Evolutionary conservation across 495 filamentous ascomycete genomes (phyloP).

Genomic region (Aspergillus indologenus): DNA sequence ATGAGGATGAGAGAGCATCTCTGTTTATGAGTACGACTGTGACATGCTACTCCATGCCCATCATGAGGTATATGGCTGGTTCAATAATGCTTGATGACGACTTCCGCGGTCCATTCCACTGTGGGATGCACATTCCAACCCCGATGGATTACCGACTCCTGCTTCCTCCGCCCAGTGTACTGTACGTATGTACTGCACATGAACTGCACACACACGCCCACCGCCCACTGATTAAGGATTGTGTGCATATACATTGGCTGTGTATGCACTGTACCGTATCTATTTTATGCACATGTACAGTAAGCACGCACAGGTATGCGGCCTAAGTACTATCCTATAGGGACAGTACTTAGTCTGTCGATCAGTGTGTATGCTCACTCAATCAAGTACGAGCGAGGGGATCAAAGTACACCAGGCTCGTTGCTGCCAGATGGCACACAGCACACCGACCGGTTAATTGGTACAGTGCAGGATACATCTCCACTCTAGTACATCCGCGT

Average conservation of each 20-base stretch:
- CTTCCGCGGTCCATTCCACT: constrained; percentile 9
- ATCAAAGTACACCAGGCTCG: background rate
- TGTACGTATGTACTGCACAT: background rate
- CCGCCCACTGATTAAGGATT: background rate
- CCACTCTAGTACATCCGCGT: background rate
- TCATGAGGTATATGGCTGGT: background rate
- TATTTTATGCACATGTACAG: background rate
- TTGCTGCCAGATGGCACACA: background rate
- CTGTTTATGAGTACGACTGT: too few relatives aligned
- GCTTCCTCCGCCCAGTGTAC: background rate
- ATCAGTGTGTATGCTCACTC: too few relatives aligned
- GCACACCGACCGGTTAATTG: too few relatives aligned
- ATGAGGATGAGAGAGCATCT: too few relatives aligned
- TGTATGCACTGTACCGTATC: background rate
- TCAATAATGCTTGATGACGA: background rate
- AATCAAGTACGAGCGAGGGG: background rate
- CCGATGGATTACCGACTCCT: background rate
- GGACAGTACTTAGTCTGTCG: background rate
- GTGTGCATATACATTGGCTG: too few relatives aligned
- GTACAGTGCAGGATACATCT: background rate
- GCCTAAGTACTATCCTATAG: background rate
- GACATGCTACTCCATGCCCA: too few relatives aligned
- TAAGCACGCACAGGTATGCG: background rate
- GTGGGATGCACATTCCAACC: constrained; percentile 3
- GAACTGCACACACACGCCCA: background rate